These are phyloP conservation scores for Coccinonectria pachysandricola DNA, from an alignment of 2,329 filamentous ascomycete species.

Conservation along the genomic window DNA sequence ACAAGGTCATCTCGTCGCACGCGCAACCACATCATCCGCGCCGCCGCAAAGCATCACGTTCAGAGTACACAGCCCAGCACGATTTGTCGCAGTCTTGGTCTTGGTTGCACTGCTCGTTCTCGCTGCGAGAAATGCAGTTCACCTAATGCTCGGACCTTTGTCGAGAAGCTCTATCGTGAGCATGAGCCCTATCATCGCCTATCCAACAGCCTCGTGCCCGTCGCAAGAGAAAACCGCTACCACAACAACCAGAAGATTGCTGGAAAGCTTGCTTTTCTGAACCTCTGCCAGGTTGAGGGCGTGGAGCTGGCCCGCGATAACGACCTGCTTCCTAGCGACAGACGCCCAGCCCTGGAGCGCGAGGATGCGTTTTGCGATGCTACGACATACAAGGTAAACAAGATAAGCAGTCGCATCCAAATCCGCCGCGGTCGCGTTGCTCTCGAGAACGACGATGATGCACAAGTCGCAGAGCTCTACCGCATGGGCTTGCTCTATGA, in stretches of 20 bases:
- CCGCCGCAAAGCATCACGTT: slow-evolving; percentile 21
- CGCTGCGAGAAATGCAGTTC: slow-evolving; percentile 8
- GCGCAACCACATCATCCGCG: slow-evolving; percentile 22
- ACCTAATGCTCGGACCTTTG: no score
- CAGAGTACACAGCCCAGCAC: slow-evolving; percentile 7
- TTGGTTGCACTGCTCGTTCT: slow-evolving; percentile 10
- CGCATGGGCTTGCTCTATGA: slow-evolving; percentile 36
- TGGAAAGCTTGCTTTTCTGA: no score
- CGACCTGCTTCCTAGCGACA: slow-evolving; percentile 29
- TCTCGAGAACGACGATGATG: slow-evolving; percentile 21
- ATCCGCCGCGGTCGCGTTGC: slow-evolving; percentile 7
- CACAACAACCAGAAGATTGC: no score
- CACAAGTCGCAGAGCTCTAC: slow-evolving; percentile 31
- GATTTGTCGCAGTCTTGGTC: slow-evolving; percentile 13
- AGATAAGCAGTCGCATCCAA: no score
- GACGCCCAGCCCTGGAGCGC: slow-evolving; percentile 32
- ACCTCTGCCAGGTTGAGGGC: slow-evolving; percentile 25
- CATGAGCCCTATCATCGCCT: no score
- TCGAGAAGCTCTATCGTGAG: no score
- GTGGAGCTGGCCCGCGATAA: slow-evolving; percentile 25
- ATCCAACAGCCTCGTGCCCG: no score
- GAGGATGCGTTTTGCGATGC: slow-evolving; percentile 37
- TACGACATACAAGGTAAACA: slow-evolving; percentile 25
- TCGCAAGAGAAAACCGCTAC: no score
- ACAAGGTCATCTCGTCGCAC: slow-evolving; percentile 11